These are phyloP conservation scores for Botrytis squamosa DNA, from an alignment of 2,329 filamentous ascomycete species.

Conservation along the genomic window DNA sequence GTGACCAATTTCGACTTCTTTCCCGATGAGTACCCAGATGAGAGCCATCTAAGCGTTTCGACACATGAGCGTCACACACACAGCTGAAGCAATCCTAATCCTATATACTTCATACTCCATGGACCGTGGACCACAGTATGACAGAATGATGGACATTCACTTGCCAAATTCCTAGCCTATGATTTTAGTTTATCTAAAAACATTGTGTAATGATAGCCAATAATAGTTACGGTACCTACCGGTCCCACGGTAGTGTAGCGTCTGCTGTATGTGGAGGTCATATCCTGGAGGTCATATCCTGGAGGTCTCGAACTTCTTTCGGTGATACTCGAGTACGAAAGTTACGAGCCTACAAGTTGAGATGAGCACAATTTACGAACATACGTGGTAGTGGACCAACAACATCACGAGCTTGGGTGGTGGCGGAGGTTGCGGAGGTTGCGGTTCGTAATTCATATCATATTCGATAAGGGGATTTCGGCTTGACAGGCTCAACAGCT, in stretches of 20 bases:
- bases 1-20: background rate
- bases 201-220: background rate
- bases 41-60: background rate
- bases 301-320: background rate
- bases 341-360: background rate
- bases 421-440: conserved; percentile 12
- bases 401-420: background rate
- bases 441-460: background rate
- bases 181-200: background rate
- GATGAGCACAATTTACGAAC: conserved; percentile 3
- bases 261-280: background rate
- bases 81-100: background rate
- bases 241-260: background rate
- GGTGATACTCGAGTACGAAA: conserved; percentile 9
- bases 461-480: background rate
- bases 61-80: background rate
- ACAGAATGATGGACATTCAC: background rate
- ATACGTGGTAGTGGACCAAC: conserved; percentile 6
- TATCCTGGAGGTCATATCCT: conserved; percentile 3
- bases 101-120: background rate
- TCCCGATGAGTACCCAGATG: background rate
- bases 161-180: background rate
- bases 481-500: background rate
- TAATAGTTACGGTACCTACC: background rate
- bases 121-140: background rate